Evolutionary conservation across 768 basidiomycete species (phyloP).

Genomic region (Pseudohyphozyma bogoriensis): DNA sequence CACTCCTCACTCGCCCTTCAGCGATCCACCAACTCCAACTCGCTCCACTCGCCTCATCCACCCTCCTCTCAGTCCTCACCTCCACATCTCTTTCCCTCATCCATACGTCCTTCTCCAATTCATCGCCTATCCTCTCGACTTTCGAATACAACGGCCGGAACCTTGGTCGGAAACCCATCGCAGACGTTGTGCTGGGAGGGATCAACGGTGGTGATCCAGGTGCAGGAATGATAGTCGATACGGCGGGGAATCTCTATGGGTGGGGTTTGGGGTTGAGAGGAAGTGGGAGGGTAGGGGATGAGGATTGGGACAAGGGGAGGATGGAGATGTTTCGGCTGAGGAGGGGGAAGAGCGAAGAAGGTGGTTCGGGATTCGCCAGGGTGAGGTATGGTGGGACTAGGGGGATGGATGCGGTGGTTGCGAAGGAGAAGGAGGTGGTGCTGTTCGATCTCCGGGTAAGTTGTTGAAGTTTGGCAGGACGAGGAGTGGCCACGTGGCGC

Average conservation of each 20-base stretch:
- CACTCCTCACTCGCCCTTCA: neutral
- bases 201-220: neutral
- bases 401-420: slow-evolving; percentile 15
- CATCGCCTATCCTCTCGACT: neutral
- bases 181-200: slow-evolving; percentile 12
- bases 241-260: slow-evolving; percentile 8
- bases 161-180: slow-evolving; percentile 1
- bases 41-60: neutral
- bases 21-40: slow-evolving; percentile 17
- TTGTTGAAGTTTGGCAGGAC: neutral
- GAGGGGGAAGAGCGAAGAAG: neutral
- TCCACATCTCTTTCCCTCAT: slow-evolving; percentile 12
- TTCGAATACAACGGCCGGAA: neutral
- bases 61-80: slow-evolving; percentile 12
- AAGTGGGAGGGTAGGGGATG: neutral
- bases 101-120: neutral
- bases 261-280: slow-evolving; percentile 7
- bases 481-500: no score
- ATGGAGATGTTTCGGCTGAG: slow-evolving; percentile 13
- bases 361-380: slow-evolving; percentile 8
- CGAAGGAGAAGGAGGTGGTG: slow-evolving; percentile 17
- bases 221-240: slow-evolving; percentile 14
- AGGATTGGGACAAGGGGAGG: neutral
- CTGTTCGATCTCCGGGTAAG: slow-evolving; percentile 22
- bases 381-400: slow-evolving; percentile 10